A percentile compares a stretch with the other conserved stretches of the same genome.
Conservation (phyloP, 768 basidiomycete genomes). For the Termitomyces sp. region DNA sequence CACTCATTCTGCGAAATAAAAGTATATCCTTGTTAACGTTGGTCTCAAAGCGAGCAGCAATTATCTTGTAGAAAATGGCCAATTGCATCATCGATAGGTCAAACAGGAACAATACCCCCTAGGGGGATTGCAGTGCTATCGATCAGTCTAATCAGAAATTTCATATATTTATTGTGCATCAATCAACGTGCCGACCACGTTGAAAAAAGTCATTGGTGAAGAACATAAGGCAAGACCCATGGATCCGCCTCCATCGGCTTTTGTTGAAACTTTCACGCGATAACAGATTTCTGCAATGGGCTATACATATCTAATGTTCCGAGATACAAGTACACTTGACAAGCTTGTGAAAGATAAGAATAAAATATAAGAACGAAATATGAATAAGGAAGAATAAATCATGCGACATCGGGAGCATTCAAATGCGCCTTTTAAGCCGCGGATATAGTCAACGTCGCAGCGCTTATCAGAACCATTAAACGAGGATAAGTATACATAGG, state of each 20-base stretch:
- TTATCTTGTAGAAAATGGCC: too few species aligned
- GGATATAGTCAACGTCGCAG: neutral
- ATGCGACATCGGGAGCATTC: neutral
- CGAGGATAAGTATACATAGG: neutral
- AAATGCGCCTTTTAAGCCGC: neutral
- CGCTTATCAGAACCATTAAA: neutral
- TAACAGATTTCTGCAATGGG: neutral
- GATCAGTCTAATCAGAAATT: neutral
- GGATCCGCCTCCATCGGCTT: neutral
- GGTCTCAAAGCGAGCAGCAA: neutral
- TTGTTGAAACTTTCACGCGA: neutral
- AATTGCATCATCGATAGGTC: neutral
- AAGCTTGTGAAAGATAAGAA: neutral
- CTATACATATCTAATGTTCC: neutral
- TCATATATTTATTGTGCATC: neutral
- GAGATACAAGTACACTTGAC: conserved; percentile 1
- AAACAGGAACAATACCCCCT: too few species aligned
- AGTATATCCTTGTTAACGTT: neutral
- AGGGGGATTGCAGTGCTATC: neutral
- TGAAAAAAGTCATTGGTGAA: neutral
- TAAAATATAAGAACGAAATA: neutral
- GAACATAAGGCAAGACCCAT: neutral
- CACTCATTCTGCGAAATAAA: neutral
- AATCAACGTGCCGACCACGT: too few species aligned
- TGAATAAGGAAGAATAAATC: neutral